These are phyloP conservation scores for Nidula niveotomentosa DNA, from an alignment of 1,284 basidiomycete genomes.

Conservation along the genomic window DNA sequence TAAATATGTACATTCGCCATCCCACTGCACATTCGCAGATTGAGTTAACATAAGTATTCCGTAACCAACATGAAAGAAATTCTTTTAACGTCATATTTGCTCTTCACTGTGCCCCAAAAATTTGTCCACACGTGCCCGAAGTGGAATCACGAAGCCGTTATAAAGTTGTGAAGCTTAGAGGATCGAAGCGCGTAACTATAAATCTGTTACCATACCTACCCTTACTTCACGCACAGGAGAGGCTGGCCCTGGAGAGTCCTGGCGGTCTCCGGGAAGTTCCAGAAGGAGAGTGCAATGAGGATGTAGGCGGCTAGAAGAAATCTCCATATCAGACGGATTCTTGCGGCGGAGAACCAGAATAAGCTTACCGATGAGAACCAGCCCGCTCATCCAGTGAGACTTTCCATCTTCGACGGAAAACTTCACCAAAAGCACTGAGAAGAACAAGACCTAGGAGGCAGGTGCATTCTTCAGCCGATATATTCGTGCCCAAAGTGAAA, in stretches of 20 bases:
- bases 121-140: too few species aligned
- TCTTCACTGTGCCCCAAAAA: too few species aligned
- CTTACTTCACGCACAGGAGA: slow-evolving; percentile 18
- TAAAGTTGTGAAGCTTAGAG: too few species aligned
- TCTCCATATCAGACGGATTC: neutral
- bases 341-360: slow-evolving; percentile 1
- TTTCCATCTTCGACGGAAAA: slow-evolving; percentile 64
- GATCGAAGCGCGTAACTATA: too few species aligned
- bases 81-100: too few species aligned
- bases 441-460: slow-evolving; percentile 35
- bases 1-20: too few species aligned
- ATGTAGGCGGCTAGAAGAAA: slow-evolving; percentile 31
- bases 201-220: too few species aligned
- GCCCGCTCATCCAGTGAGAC: slow-evolving; percentile 61
- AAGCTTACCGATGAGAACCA: slow-evolving; percentile 47
- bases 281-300: slow-evolving; percentile 42
- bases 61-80: too few species aligned
- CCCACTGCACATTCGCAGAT: too few species aligned
- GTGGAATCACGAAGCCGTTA: too few species aligned
- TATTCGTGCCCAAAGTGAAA: neutral
- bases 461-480: neutral
- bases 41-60: too few species aligned
- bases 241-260: slow-evolving; percentile 31
- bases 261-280: slow-evolving; percentile 37
- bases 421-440: slow-evolving; percentile 61